A percentile compares a stretch with the other conserved stretches of the same genome.
phyloP scores from a whole-genome alignment of 495 filamentous ascomycete genomes.

The Penicillium coffeae region DNA sequence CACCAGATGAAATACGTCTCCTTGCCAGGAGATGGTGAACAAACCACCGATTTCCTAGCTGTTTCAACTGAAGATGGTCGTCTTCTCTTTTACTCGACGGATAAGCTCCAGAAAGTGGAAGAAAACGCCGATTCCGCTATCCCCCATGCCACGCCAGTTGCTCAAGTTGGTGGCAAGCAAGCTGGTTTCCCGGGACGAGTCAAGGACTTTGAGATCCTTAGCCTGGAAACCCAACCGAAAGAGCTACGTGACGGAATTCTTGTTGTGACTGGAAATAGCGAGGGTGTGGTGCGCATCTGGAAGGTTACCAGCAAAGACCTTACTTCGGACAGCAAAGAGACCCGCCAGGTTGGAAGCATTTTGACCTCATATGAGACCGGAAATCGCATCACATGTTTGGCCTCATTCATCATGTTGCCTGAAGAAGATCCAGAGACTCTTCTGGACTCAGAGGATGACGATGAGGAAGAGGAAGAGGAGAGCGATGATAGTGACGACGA shows the following conservation, averaged over 20 bases:
- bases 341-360: conserved; percentile 61
- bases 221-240: conserved; percentile 31
- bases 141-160: conserved; percentile 56
- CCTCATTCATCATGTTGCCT: conserved; percentile 73
- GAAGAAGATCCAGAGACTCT: conserved; percentile 34
- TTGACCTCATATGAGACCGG: conserved; percentile 79
- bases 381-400: conserved; percentile 85
- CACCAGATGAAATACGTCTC: conserved; percentile 73
- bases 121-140: conserved; percentile 36
- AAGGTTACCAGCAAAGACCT: conserved; percentile 41
- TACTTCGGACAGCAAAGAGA: conserved; percentile 35
- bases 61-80: conserved; percentile 92
- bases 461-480: conserved; percentile 40
- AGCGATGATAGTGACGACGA: conserved; percentile 46
- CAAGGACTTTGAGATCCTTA: conserved; percentile 80
- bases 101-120: conserved; percentile 27
- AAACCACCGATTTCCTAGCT: conserved; percentile 55
- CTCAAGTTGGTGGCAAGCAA: conserved; percentile 71
- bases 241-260: conserved; percentile 42
- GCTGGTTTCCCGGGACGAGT: conserved; percentile 65
- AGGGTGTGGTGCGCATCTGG: conserved; percentile 80
- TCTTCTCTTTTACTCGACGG: conserved; percentile 78
- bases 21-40: conserved; percentile 35
- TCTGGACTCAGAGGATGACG: conserved; percentile 32
- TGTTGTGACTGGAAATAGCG: conserved; percentile 74